Percentiles rank a stretch among this genome's conserved stretches.
phyloP scores from a whole-genome alignment of 306 rosid species.

The cucumber (Cucumis sativus) region DNA sequence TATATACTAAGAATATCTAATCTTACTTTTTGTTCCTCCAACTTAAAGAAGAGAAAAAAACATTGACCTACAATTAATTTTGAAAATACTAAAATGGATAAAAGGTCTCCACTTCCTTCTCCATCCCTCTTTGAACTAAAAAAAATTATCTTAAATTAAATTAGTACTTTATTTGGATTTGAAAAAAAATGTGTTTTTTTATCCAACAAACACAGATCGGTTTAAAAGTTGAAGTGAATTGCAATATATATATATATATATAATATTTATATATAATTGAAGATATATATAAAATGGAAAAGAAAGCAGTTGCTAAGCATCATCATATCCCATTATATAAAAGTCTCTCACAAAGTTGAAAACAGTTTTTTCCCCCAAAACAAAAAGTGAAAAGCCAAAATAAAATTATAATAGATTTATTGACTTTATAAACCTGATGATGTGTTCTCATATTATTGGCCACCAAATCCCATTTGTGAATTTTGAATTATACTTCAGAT shows the following conservation, averaged over 20 bases:
- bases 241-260: background rate
- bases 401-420: background rate
- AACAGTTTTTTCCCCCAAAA: background rate
- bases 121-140: background rate
- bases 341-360: background rate
- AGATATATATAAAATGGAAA: no score
- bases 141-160: background rate
- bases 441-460: background rate
- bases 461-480: background rate
- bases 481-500: background rate
- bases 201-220: background rate
- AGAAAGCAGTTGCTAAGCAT: background rate
- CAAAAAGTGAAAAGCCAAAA: background rate
- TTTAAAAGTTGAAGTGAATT: background rate
- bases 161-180: background rate
- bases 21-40: background rate
- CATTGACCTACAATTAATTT: background rate
- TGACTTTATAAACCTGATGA: background rate
- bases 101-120: background rate
- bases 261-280: no score
- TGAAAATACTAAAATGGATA: background rate
- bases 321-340: constrained; percentile 5
- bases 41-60: background rate
- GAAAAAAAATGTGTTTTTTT: background rate
- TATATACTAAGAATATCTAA: background rate